These are phyloP conservation scores for Chalara sp. DNA, from an alignment of 2,329 filamentous ascomycete genomes.

Conservation along the genomic window DNA sequence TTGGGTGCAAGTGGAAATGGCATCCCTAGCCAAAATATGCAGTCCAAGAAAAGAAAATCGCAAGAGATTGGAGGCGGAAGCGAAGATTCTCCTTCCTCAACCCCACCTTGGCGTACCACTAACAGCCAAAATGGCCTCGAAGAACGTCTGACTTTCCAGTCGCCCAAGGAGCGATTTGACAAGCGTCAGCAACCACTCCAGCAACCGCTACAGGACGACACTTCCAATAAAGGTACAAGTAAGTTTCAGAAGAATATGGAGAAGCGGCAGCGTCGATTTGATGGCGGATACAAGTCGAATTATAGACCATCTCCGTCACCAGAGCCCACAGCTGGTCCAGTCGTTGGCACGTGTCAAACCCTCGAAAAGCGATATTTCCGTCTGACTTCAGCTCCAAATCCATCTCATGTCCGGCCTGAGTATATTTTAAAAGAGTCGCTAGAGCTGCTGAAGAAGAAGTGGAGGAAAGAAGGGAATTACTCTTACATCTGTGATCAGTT, in stretches of 20 bases:
- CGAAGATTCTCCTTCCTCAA: slow-evolving; percentile 37
- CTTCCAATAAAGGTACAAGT: slow-evolving; percentile 54
- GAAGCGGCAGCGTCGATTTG: slow-evolving; percentile 83
- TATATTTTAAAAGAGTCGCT: slow-evolving; percentile 74
- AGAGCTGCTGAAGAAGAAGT: slow-evolving; percentile 87
- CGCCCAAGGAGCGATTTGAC: slow-evolving; percentile 28
- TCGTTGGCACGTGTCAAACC: slow-evolving; percentile 76
- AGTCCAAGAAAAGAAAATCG: slow-evolving; percentile 77
- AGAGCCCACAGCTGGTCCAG: slow-evolving; percentile 56
- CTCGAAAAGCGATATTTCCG: slow-evolving; percentile 95
- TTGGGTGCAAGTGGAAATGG: slow-evolving; percentile 15
- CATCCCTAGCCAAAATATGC: slow-evolving; percentile 8
- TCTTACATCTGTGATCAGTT: slow-evolving; percentile 98
- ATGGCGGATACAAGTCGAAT: slow-evolving; percentile 53
- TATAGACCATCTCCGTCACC: slow-evolving; percentile 49
- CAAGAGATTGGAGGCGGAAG: slow-evolving; percentile 49
- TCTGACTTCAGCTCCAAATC: slow-evolving; percentile 81
- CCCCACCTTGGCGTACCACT: slow-evolving; percentile 71
- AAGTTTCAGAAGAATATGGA: slow-evolving; percentile 86
- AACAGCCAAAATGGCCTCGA: slow-evolving; percentile 53
- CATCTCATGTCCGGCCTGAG: slow-evolving; percentile 82
- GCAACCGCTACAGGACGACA: slow-evolving; percentile 38
- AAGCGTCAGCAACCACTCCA: slow-evolving; percentile 41
- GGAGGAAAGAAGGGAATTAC: slow-evolving; percentile 90
- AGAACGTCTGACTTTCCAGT: slow-evolving; percentile 58